Percentiles rank a stretch among this genome's conserved stretches.
Evolutionary conservation across 768 basidiomycete species (phyloP).

Genomic region (Mycena crocata): DNA sequence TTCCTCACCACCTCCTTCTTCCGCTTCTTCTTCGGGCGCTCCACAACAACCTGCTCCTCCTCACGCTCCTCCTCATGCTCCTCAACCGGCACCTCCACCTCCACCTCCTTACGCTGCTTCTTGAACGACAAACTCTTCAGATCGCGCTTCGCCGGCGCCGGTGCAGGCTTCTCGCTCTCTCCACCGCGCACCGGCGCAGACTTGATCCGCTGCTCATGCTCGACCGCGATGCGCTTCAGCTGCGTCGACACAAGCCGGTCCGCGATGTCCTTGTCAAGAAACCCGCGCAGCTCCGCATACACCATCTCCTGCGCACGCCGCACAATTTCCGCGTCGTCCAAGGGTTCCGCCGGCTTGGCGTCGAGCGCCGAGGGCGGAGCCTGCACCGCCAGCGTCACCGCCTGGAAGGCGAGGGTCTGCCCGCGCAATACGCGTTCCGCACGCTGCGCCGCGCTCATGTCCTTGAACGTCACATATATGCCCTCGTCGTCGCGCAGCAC

Average conservation of each 20-base stretch:
- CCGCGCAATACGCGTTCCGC: slow-evolving; percentile 73
- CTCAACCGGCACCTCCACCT: slow-evolving; percentile 45
- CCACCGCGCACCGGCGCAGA: slow-evolving; percentile 38
- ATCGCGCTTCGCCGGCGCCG: slow-evolving; percentile 52
- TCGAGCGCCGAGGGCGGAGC: slow-evolving; percentile 50
- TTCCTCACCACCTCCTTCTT: slow-evolving; percentile 58
- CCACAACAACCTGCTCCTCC: slow-evolving; percentile 50
- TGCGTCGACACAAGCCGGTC: slow-evolving; percentile 69
- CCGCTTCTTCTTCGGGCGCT: slow-evolving; percentile 68
- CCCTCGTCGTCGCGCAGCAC: slow-evolving; percentile 76
- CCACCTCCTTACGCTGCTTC: slow-evolving; percentile 58
- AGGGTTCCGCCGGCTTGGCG: slow-evolving; percentile 56
- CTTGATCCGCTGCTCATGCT: slow-evolving; percentile 54
- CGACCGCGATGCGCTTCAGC: slow-evolving; percentile 62
- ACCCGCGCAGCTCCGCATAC: slow-evolving; percentile 62
- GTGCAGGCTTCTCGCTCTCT: slow-evolving; percentile 34
- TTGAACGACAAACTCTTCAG: slow-evolving; percentile 61
- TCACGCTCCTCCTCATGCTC: slow-evolving; percentile 50
- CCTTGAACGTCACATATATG: slow-evolving; percentile 86
- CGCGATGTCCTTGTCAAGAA: slow-evolving; percentile 74
- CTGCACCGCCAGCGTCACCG: slow-evolving; percentile 67
- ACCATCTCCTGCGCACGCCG: slow-evolving; percentile 67
- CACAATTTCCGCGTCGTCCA: slow-evolving; percentile 65
- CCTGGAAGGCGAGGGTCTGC: slow-evolving; percentile 68
- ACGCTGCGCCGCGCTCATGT: slow-evolving; percentile 69